Percentiles rank a stretch among this genome's conserved stretches.
phyloP scores from a whole-genome alignment of 169 alveolate species.

The Amoebophrya sp. region DNA sequence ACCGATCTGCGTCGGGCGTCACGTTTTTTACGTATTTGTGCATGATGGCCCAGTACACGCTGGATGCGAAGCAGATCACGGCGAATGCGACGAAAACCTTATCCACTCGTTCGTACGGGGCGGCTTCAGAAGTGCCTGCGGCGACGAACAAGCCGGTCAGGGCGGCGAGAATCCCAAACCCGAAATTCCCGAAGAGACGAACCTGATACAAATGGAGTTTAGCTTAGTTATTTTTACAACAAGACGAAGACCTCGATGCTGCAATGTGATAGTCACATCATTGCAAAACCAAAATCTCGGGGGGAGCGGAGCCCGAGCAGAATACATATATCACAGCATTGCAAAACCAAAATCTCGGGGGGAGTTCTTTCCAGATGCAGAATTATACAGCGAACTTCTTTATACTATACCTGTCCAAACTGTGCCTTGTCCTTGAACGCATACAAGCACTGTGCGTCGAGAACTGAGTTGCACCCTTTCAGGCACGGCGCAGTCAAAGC shows the following conservation, averaged over 20 bases:
- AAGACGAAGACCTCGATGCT: no score
- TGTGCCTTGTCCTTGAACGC: background rate
- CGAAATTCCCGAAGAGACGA: background rate
- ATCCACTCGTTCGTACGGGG: background rate
- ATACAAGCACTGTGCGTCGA: background rate
- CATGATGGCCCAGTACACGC: background rate
- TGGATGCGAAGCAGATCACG: background rate
- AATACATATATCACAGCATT: no score
- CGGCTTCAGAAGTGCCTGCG: background rate
- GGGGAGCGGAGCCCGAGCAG: no score
- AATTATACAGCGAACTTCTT: no score
- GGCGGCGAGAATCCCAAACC: background rate
- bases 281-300: no score
- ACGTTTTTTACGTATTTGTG: background rate
- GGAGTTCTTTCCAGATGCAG: no score
- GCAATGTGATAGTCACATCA: no score
- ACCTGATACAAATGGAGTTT: no score
- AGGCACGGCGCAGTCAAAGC: background rate
- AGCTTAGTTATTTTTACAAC: no score
- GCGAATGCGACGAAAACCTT: background rate
- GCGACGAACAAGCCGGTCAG: background rate
- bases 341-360: no score
- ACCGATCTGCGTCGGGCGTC: background rate
- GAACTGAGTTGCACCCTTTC: background rate
- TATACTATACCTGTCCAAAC: conserved; percentile 11